Percentiles rank a stretch among this genome's conserved stretches.
These are phyloP conservation scores for Radiomyces spectabilis DNA, from an alignment of 192 early-diverging fungal genomes.

Conservation along the genomic window DNA sequence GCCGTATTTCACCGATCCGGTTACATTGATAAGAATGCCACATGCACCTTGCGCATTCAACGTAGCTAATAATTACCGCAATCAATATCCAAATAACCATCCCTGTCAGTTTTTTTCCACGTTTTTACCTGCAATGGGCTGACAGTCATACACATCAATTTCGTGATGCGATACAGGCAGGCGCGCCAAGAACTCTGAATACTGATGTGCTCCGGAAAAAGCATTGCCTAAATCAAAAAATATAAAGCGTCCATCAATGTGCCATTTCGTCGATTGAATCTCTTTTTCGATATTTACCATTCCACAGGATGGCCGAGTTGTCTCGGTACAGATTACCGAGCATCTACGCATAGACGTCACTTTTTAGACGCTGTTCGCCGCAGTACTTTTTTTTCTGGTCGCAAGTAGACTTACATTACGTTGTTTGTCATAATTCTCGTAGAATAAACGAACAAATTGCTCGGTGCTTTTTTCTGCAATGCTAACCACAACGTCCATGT, in stretches of 20 bases:
- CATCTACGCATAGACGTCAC: slow-evolving; percentile 11
- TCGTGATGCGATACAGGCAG: slow-evolving; percentile 33
- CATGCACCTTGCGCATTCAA: slow-evolving; percentile 27
- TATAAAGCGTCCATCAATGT: not conserved
- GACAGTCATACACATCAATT: slow-evolving; percentile 37
- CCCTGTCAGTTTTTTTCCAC: not conserved
- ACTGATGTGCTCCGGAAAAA: slow-evolving; percentile 34
- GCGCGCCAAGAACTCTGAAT: slow-evolving; percentile 33
- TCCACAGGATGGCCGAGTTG: slow-evolving; percentile 45
- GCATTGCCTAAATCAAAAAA: slow-evolving; percentile 31
- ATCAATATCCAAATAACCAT: not conserved
- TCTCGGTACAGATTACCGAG: slow-evolving; percentile 39
- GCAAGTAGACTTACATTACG: slow-evolving; percentile 29
- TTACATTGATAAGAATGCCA: slow-evolving; percentile 38
- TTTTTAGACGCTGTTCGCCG: not conserved
- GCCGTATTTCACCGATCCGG: slow-evolving; percentile 39
- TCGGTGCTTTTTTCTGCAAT: slow-evolving; percentile 38
- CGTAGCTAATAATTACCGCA: slow-evolving; percentile 3
- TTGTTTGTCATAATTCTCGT: slow-evolving; percentile 34
- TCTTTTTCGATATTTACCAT: slow-evolving; percentile 29
- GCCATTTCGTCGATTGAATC: not conserved
- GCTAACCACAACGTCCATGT: slow-evolving; percentile 21
- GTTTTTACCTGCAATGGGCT: slow-evolving; percentile 39
- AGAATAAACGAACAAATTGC: slow-evolving; percentile 40
- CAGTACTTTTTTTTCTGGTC: not conserved